Evolutionary conservation across 192 early-diverging fungal species (phyloP), one percentile per base, ranked within the genome.

Genomic region (Coemansia sp.): DNA sequence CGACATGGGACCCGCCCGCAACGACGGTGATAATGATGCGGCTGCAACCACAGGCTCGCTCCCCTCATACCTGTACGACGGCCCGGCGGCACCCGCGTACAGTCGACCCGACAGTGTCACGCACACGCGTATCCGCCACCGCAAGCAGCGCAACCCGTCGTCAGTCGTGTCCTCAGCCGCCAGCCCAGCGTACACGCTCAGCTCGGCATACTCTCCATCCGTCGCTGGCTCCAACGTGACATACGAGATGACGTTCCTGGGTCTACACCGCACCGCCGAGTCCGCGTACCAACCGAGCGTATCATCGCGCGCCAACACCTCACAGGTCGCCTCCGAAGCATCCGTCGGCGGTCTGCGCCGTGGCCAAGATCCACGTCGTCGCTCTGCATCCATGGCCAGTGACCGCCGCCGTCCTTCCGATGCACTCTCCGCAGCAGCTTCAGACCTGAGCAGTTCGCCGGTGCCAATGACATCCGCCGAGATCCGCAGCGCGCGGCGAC

Each of bases 151-250:
- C 25, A 42, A 65, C 28, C 39, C 61, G 24, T 60, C 63, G 17
- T 58, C 70, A 23, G 58, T 47, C 3, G 30, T 66, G 39, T 43
- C 37, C 25, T 57, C 63, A 11, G 45, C 50, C 1, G 53, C 52
- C 33, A 75, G 72, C 29, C 72, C 72, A 0, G 41, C 47, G 0
- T 75, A 75, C 19, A 75, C 72, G 23, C 15, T 67, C 11, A 64
- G 50, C 52, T 75, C 72, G 6, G 65, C 60, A 20, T 75, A 75
- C 50, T 63, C 71, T 39, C 64, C 71, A 4, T 75, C 72, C 22
- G 59, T 67, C 34, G 72, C 72, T 1, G 72, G 60, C 8, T 75
- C 72, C 46, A 66, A 67, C 15, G 38, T 64, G 34, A 60, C 64
- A 3, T 66, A 75, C 35, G 72, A 75, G 60, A 64, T 75, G 30